Percentiles rank a stretch among this genome's conserved stretches.
Evolutionary conservation across 2,329 filamentous ascomycete species (phyloP).

Genomic region (Bipolaris zeicola): DNA sequence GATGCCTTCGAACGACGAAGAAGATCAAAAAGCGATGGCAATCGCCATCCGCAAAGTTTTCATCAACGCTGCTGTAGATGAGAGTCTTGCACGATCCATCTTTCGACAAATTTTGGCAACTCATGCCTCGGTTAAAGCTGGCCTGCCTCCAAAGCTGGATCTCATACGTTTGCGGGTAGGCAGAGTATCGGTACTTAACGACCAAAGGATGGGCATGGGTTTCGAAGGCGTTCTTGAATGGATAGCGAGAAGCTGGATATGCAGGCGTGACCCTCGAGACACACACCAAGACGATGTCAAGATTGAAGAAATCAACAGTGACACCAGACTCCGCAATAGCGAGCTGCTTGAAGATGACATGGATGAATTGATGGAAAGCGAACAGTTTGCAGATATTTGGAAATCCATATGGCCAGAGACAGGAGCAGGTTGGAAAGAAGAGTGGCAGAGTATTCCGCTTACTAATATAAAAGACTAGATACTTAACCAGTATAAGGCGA

Average conservation of each 20-base stretch:
- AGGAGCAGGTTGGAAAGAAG: too few species aligned
- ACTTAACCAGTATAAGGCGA: too few species aligned
- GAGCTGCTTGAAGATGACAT: too few species aligned
- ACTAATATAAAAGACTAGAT: too few species aligned
- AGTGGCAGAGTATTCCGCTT: too few species aligned
- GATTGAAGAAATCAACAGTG: too few species aligned
- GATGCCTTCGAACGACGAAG: not conserved
- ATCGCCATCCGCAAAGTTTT: not conserved
- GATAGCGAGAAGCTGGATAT: not conserved
- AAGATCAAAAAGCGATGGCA: not conserved
- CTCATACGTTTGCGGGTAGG: not conserved
- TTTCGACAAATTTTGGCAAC: not conserved
- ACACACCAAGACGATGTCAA: not conserved
- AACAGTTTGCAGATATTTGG: too few species aligned
- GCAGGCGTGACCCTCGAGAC: conserved; percentile 1
- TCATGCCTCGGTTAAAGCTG: not conserved
- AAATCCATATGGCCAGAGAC: too few species aligned
- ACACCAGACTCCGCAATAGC: not conserved
- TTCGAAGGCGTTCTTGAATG: not conserved
- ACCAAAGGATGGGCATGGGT: not conserved
- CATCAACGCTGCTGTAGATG: not conserved
- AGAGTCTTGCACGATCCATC: not conserved
- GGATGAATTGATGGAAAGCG: too few species aligned
- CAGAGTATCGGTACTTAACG: not conserved
- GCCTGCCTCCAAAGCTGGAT: not conserved